Evolutionary conservation across 257 asterid species (phyloP).

Genomic region (Nicotiana tabacum): DNA sequence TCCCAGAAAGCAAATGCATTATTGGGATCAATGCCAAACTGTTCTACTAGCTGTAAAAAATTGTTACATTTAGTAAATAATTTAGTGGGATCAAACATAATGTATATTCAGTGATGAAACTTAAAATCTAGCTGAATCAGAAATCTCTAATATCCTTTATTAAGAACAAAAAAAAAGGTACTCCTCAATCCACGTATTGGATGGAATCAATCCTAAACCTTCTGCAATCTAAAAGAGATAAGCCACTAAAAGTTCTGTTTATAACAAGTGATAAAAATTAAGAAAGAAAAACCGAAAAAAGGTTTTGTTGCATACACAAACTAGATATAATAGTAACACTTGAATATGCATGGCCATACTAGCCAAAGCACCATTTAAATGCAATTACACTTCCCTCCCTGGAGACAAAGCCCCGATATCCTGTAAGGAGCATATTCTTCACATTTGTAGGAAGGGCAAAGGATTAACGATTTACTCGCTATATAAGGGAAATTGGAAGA

Average conservation of each 20-base stretch:
- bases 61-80: not conserved
- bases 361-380: conserved; percentile 7
- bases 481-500: not conserved
- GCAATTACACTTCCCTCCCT: not conserved
- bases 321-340: not conserved
- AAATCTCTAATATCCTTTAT: conserved; percentile 1
- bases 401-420: not conserved
- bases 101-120: not conserved
- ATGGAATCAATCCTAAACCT: not conserved
- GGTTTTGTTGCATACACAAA: not conserved
- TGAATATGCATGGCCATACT: not conserved
- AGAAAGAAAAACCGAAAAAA: not conserved
- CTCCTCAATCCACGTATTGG: not conserved
- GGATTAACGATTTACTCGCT: not conserved
- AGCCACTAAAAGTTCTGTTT: not conserved
- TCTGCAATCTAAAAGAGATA: not conserved
- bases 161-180: not conserved
- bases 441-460: not conserved
- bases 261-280: not conserved
- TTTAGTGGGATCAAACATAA: not conserved
- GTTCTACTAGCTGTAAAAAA: conserved; percentile 77
- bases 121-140: not conserved
- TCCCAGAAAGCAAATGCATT: conserved; percentile 99
- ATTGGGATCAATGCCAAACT: conserved; percentile 96
- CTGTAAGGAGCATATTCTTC: not conserved